phyloP scores from a whole-genome alignment of 306 rosid species.

The Cotoneaster glaucophyllus region DNA sequence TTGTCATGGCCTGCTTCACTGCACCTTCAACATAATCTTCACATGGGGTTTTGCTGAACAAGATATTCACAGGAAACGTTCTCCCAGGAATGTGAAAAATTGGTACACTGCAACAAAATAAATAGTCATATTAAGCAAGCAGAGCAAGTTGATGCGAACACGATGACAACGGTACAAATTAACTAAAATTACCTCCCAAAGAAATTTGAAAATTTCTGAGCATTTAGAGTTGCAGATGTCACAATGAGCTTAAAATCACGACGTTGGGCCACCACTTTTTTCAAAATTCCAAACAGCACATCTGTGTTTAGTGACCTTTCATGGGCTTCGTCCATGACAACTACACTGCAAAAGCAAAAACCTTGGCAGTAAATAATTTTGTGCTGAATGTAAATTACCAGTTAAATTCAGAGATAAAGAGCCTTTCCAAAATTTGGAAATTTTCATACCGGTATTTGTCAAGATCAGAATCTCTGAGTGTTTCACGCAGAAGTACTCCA shows the following conservation, averaged over 20 bases:
- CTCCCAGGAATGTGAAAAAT: slow-evolving; percentile 90
- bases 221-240: slow-evolving; percentile 93
- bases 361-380: slow-evolving; percentile 10
- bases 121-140: slow-evolving; percentile 9
- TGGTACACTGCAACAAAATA: slow-evolving; percentile 66
- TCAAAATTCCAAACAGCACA: slow-evolving; percentile 89
- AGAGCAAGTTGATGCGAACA: slow-evolving; percentile 7
- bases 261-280: slow-evolving; percentile 92
- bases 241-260: slow-evolving; percentile 95
- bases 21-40: slow-evolving; percentile 98
- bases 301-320: slow-evolving; percentile 93
- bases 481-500: slow-evolving; percentile 96
- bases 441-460: slow-evolving; percentile 85
- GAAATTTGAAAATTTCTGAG: slow-evolving; percentile 64
- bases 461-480: slow-evolving; percentile 90
- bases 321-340: slow-evolving; percentile 99
- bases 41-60: slow-evolving; percentile 87
- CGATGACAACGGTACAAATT: background rate
- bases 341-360: slow-evolving; percentile 53
- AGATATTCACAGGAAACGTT: slow-evolving; percentile 83
- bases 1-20: slow-evolving; percentile 98
- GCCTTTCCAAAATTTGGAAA: background rate
- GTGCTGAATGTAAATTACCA: slow-evolving; percentile 13
- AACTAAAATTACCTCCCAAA: no score
- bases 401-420: background rate